Conservation (phyloP, 768 basidiomycete genomes). For the Lactarius tabidus region DNA sequence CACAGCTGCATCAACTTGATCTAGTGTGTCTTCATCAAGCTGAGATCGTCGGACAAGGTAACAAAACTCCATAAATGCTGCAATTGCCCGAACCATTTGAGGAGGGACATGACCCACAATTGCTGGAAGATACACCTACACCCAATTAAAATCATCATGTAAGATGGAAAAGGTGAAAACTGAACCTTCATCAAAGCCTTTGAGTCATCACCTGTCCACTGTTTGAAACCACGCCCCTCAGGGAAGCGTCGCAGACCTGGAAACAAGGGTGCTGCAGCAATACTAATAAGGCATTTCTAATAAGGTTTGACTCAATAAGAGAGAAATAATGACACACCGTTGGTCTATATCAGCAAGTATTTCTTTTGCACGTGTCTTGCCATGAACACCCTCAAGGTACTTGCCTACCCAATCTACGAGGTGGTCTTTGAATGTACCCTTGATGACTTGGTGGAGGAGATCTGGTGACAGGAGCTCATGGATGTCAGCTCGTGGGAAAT, state of each 20-base stretch:
- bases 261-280: no score
- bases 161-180: no score
- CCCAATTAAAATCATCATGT: no score
- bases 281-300: background rate
- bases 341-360: background rate
- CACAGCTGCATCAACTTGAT: background rate
- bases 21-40: background rate
- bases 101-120: background rate
- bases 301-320: no score
- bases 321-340: background rate
- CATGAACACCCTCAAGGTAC: background rate
- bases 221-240: background rate
- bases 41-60: background rate
- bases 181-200: slow-evolving; percentile 7
- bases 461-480: background rate
- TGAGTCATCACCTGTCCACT: slow-evolving; percentile 1
- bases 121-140: background rate
- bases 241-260: background rate
- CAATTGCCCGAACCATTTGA: background rate
- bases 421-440: background rate
- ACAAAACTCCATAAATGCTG: background rate
- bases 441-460: background rate
- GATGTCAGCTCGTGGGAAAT: no score
- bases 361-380: background rate
- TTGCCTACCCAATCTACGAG: background rate